phyloP scores from a whole-genome alignment of 768 basidiomycete genomes.

The Amanita inopinata region DNA sequence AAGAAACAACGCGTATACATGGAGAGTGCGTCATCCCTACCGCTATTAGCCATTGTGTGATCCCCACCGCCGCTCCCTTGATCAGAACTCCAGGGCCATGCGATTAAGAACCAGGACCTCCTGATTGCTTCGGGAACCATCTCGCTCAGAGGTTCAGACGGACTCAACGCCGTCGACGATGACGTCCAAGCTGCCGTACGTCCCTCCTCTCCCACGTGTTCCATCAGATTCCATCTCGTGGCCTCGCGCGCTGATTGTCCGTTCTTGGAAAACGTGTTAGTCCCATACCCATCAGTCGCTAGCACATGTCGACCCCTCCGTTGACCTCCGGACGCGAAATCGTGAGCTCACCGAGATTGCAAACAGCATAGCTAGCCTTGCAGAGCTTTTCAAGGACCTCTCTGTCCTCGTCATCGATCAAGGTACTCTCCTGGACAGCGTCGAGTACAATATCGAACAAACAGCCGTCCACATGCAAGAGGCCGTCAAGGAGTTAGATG shows the following conservation, averaged over 20 bases:
- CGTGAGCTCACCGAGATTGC: constrained; percentile 85
- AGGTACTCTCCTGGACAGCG: constrained; percentile 90
- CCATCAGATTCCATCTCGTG: constrained; percentile 5
- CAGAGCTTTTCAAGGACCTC: constrained; percentile 94
- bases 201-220: constrained; percentile 14
- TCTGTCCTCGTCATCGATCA: constrained; percentile 93
- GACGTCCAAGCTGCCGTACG: constrained; percentile 81
- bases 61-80: constrained; percentile 11
- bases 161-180: constrained; percentile 79
- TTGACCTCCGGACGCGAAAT: constrained; percentile 35
- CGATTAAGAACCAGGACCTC: constrained; percentile 94
- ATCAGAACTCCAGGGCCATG: constrained; percentile 93
- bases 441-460: constrained; percentile 97
- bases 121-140: constrained; percentile 84
- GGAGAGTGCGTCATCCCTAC: constrained; percentile 66
- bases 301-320: constrained; percentile 29
- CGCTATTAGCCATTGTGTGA: constrained; percentile 13
- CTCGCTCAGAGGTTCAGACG: constrained; percentile 72
- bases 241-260: no score
- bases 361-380: constrained; percentile 81
- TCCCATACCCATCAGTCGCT: constrained; percentile 29
- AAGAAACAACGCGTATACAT: constrained; percentile 98
- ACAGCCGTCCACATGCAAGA: constrained; percentile 74
- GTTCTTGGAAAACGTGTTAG: no score
- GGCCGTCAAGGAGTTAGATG: constrained; percentile 75